A percentile compares a stretch with the other conserved stretches of the same genome.
Conservation (phyloP, 495 filamentous ascomycete species). For the Parachaetomium inaequale region DNA sequence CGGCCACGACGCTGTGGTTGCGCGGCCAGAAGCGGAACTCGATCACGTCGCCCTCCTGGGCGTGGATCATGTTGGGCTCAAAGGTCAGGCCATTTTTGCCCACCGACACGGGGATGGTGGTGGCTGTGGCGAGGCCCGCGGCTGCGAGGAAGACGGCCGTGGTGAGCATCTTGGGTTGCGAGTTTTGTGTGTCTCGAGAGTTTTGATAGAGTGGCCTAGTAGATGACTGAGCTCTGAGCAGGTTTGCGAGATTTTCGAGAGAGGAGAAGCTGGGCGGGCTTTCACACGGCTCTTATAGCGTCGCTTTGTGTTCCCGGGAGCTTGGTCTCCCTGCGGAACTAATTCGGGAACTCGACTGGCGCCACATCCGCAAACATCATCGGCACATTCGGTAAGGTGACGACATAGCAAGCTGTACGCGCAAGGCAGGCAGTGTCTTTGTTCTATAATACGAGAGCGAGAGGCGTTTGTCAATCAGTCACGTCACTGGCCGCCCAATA, state of each 20-base stretch:
- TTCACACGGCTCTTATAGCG: not conserved
- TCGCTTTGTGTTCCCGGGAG: not conserved
- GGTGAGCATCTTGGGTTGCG: not conserved
- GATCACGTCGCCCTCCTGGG: constrained; percentile 47
- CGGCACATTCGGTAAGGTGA: not conserved
- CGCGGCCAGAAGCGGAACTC: constrained; percentile 52
- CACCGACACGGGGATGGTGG: constrained; percentile 26
- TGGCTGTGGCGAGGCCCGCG: constrained; percentile 22
- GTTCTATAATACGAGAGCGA: too few relatives aligned
- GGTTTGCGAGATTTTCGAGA: not conserved
- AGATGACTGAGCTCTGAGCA: not conserved
- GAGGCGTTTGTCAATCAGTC: too few relatives aligned
- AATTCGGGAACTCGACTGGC: not conserved
- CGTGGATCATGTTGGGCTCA: constrained; percentile 33
- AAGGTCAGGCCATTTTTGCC: constrained; percentile 34
- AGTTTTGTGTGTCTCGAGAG: not conserved
- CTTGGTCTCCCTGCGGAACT: too few relatives aligned
- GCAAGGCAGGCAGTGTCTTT: not conserved
- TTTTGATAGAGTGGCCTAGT: not conserved
- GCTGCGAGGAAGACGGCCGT: constrained; percentile 15
- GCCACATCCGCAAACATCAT: not conserved
- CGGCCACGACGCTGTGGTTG: constrained; percentile 51
- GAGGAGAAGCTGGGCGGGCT: not conserved
- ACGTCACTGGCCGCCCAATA: too few relatives aligned
- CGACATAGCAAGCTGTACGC: not conserved